These are phyloP conservation scores for Bryoerythrophyllum caledonicum DNA, from an alignment of 225 moss, liverwort and hornwort species.

Conservation along the genomic window DNA sequence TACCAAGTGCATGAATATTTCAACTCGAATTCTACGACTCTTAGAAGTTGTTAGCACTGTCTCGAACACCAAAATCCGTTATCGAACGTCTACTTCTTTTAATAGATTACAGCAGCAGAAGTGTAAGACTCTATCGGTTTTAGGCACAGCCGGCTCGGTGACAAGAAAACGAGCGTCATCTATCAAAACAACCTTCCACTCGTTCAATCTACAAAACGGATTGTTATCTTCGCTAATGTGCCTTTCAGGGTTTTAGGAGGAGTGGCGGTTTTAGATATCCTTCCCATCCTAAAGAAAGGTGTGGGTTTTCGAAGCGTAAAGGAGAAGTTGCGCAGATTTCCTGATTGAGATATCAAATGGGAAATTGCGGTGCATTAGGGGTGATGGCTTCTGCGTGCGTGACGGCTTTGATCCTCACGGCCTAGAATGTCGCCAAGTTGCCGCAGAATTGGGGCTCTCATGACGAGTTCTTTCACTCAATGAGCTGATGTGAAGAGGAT, in stretches of 20 bases:
- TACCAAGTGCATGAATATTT: not conserved
- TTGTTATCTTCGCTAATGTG: no score
- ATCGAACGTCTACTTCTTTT: no score
- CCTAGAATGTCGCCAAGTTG: constrained; percentile 12
- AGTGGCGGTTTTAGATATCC: no score
- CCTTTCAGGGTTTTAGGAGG: not conserved
- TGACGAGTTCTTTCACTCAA: no score
- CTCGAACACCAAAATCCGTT: no score
- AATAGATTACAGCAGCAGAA: no score
- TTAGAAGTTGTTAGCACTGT: not conserved
- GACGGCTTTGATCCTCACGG: not conserved
- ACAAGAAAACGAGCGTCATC: no score
- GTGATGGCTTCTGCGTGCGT: not conserved
- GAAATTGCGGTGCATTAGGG: constrained; percentile 10
- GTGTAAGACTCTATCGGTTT: no score
- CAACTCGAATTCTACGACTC: not conserved
- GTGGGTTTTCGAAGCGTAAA: not conserved
- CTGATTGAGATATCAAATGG: not conserved
- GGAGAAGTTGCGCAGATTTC: constrained; percentile 5
- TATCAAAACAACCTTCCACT: no score
- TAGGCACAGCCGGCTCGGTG: no score
- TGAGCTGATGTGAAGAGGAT: not conserved
- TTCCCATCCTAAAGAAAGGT: not conserved
- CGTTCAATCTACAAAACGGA: no score
- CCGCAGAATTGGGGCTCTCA: not conserved